phyloP scores from a whole-genome alignment of 2,329 filamentous ascomycete species.

The Dothistroma pini region DNA sequence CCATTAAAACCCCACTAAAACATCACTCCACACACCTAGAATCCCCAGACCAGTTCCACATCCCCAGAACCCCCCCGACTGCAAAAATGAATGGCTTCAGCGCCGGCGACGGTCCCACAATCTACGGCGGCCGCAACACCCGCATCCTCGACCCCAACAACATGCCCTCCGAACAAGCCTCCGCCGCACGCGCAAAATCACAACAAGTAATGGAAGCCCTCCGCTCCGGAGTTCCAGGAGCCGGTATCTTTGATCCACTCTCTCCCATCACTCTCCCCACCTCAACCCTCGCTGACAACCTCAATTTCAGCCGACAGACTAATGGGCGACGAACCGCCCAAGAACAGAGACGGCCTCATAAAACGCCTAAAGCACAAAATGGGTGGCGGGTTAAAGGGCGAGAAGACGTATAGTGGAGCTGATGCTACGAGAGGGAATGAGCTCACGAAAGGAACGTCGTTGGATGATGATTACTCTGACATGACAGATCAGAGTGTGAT shows the following conservation, averaged over 20 bases:
- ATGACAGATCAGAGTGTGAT: background rate
- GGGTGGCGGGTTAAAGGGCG: constrained; percentile 3
- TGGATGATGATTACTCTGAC: background rate
- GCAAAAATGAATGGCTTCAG: background rate
- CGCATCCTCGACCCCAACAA: constrained; percentile 21
- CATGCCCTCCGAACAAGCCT: constrained; percentile 27
- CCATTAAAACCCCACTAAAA: too few relatives aligned
- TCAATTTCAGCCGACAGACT: constrained; percentile 17
- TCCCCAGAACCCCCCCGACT: background rate
- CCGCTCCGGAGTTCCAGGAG: constrained; percentile 26
- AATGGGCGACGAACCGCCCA: constrained; percentile 15
- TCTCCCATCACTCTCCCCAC: too few relatives aligned
- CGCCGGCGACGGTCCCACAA: background rate
- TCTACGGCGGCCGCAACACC: constrained; percentile 14
- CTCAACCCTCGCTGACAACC: too few relatives aligned
- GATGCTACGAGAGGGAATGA: background rate
- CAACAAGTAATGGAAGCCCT: constrained; percentile 28
- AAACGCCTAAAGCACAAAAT: constrained; percentile 1
- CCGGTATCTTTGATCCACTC: background rate
- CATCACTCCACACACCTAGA: too few relatives aligned
- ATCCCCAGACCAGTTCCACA: background rate
- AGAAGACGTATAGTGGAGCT: background rate
- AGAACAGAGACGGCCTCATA: background rate
- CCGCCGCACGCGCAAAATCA: constrained; percentile 22
- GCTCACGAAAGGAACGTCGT: background rate